Percentiles rank a stretch among this genome's conserved stretches.
Conservation (phyloP, 768 basidiomycete species). For the Amanita molliuscula region DNA sequence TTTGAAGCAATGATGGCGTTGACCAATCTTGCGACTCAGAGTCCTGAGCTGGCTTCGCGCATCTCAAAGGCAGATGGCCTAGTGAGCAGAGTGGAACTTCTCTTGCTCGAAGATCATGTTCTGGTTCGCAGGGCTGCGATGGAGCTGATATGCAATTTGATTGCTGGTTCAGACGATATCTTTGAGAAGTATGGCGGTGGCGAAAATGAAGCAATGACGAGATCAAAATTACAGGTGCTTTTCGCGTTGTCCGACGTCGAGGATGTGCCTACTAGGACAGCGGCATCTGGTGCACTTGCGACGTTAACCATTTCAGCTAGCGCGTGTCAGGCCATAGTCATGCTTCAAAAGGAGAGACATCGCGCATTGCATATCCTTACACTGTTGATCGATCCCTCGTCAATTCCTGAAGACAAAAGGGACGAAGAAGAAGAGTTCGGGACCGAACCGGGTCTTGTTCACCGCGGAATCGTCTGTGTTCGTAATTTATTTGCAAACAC, state of each 20-base stretch:
- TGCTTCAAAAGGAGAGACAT: constrained; percentile 54
- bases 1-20: constrained; percentile 96
- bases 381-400: constrained; percentile 54
- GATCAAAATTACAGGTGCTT: constrained; percentile 70
- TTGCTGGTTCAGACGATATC: constrained; percentile 63
- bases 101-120: constrained; percentile 74
- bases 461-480: constrained; percentile 71
- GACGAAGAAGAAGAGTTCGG: constrained; percentile 25
- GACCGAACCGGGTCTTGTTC: constrained; percentile 52
- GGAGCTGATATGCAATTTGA: constrained; percentile 88
- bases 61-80: constrained; percentile 55
- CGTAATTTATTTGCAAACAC: constrained; percentile 48
- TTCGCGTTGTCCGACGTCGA: constrained; percentile 81
- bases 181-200: constrained; percentile 63
- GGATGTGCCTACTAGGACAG: constrained; percentile 74
- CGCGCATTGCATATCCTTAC: constrained; percentile 58
- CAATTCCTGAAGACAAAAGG: constrained; percentile 20
- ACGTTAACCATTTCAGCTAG: constrained; percentile 54
- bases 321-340: constrained; percentile 52
- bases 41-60: constrained; percentile 50
- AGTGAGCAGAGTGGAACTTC: constrained; percentile 54
- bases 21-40: constrained; percentile 85
- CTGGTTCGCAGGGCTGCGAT: constrained; percentile 81
- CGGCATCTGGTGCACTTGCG: constrained; percentile 88
- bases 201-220: constrained; percentile 25